phyloP scores from a whole-genome alignment of 257 asterid species.

The Solanum verrucosum region DNA sequence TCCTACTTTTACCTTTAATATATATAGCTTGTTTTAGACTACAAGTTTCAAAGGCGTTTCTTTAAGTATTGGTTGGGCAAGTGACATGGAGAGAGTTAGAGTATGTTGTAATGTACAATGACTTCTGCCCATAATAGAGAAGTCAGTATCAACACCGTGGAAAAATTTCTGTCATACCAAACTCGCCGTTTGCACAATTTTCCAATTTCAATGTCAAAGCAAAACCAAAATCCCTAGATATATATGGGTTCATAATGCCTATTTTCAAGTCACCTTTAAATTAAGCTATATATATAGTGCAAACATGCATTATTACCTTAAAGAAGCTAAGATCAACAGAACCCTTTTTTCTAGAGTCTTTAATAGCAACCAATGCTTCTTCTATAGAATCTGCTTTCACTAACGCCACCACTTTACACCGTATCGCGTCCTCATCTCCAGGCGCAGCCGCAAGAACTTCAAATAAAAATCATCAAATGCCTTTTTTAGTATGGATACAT shows the following conservation, averaged over 20 bases:
- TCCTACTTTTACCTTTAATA: background rate
- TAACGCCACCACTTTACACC: background rate
- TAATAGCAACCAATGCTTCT: background rate
- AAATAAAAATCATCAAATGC: background rate
- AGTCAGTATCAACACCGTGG: background rate
- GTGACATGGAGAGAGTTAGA: background rate
- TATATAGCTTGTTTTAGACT: background rate
- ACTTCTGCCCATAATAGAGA: too few relatives aligned
- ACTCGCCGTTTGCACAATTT: background rate
- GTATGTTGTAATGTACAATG: background rate
- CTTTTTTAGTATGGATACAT: background rate
- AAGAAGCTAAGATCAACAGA: background rate
- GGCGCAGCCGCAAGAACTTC: background rate
- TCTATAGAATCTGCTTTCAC: background rate
- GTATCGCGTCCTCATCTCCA: background rate
- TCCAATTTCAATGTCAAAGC: background rate
- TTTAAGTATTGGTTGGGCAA: background rate
- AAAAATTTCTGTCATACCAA: background rate
- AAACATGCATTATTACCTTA: background rate
- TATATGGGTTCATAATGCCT: too few relatives aligned
- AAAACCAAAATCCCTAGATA: background rate
- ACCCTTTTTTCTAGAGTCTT: background rate
- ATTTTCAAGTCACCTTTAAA: too few relatives aligned
- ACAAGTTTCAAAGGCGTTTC: background rate
- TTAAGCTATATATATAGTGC: too few relatives aligned